phyloP scores from a whole-genome alignment of 805 yeast species.

The Jamesozyma hellenica region DNA sequence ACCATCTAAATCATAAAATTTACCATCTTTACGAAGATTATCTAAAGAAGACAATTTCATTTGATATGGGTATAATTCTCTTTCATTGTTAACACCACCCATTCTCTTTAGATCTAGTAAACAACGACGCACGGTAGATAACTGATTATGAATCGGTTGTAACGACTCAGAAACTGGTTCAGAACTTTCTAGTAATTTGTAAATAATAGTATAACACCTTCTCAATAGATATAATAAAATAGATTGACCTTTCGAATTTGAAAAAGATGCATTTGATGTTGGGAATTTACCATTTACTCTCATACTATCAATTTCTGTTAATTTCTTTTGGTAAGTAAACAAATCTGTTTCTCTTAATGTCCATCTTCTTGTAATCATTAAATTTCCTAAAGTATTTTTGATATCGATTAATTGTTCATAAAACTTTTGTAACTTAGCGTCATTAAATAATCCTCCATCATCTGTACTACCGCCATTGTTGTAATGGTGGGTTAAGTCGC shows the following conservation, averaged over 20 bases:
- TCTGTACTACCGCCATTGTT: conserved; percentile 12
- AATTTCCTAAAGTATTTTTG: conserved; percentile 66
- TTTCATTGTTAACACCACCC: conserved; percentile 79
- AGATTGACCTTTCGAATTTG: conserved; percentile 42
- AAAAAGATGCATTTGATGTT: conserved; percentile 14
- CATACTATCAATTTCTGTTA: conserved; percentile 63
- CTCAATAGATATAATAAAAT: conserved; percentile 69
- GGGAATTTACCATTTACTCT: conserved; percentile 54
- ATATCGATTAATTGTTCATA: conserved; percentile 56
- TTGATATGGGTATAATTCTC: conserved; percentile 93
- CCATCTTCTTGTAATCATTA: conserved; percentile 92
- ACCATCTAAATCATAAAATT: conserved; percentile 68
- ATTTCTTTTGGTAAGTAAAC: conserved; percentile 65
- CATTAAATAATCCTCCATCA: conserved; percentile 29
- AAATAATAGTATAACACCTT: conserved; percentile 83
- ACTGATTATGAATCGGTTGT: conserved; percentile 87
- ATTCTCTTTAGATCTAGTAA: conserved; percentile 79
- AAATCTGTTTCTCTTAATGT: conserved; percentile 93
- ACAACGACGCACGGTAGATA: conserved; percentile 85
- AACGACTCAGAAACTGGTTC: conserved; percentile 94
- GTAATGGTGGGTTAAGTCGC: conserved; percentile 47
- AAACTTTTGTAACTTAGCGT: conserved; percentile 44
- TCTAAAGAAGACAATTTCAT: conserved; percentile 87
- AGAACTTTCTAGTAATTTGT: conserved; percentile 77
- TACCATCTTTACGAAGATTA: conserved; percentile 80